A percentile compares a stretch with the other conserved stretches of the same genome.
Evolutionary conservation across 2,329 filamentous ascomycete species (phyloP).

Genomic region (Thielaviopsis populi): DNA sequence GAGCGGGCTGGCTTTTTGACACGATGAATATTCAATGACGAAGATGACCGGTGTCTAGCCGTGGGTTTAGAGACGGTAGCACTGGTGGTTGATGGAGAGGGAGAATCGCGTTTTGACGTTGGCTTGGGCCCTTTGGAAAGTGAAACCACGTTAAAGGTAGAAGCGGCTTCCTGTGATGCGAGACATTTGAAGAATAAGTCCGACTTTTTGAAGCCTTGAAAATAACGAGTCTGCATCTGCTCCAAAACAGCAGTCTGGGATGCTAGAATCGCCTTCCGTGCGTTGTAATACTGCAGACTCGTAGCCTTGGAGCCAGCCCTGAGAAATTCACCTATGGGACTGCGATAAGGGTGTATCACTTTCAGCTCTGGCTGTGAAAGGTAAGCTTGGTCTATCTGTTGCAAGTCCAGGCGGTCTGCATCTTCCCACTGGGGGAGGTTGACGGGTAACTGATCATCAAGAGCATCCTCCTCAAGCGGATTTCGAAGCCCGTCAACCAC

Average conservation of each 20-base stretch:
- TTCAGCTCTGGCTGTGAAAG: conserved; percentile 68
- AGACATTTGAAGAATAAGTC: conserved; percentile 95
- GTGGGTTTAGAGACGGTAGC: conserved; percentile 4
- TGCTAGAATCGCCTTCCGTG: conserved; percentile 63
- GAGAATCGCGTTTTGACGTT: background rate
- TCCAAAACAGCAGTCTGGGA: conserved; percentile 74
- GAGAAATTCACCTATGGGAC: conserved; percentile 62
- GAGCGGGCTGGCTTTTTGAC: conserved; percentile 28
- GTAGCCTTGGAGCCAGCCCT: conserved; percentile 62
- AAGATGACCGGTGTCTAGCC: conserved; percentile 19
- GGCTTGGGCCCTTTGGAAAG: background rate
- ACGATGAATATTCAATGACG: conserved; percentile 26
- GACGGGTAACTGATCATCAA: conserved; percentile 40
- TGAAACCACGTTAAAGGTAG: conserved; percentile 13
- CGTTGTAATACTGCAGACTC: conserved; percentile 65
- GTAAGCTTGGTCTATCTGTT: conserved; percentile 84
- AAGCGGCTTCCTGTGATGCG: conserved; percentile 63
- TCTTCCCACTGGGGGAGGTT: conserved; percentile 59
- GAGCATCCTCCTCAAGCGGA: conserved; percentile 67
- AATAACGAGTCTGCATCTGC: conserved; percentile 66
- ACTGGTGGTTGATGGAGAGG: background rate
- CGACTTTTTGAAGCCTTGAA: conserved; percentile 76
- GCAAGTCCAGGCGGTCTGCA: conserved; percentile 72
- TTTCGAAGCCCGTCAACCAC: conserved; percentile 94
- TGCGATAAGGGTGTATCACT: conserved; percentile 53